phyloP scores from a whole-genome alignment of 108 stramenopile species.

The Mediolabrus comicus region DNA sequence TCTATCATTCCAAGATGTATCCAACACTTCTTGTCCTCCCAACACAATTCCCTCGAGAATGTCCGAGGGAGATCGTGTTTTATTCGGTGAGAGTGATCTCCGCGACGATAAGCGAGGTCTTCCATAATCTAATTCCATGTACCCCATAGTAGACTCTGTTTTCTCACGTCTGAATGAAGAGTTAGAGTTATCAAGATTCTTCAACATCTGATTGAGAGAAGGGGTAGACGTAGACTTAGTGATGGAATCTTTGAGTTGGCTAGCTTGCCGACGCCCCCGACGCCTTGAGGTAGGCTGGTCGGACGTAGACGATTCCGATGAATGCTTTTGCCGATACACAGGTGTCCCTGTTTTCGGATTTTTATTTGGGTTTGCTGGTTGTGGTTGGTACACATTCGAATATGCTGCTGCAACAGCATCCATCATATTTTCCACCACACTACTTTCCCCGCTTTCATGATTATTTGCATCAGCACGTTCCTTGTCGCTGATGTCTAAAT shows the following conservation, averaged over 20 bases:
- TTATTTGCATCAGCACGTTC: too few relatives aligned
- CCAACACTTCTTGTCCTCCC: not conserved
- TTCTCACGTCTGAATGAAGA: not conserved
- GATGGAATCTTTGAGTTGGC: not conserved
- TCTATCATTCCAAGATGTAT: not conserved
- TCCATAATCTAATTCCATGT: not conserved
- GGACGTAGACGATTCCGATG: not conserved
- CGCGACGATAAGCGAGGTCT: slow-evolving; percentile 9
- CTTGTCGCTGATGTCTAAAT: not conserved
- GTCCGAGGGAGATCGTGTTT: not conserved
- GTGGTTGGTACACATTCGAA: not conserved
- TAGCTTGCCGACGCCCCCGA: not conserved
- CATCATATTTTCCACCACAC: not conserved
- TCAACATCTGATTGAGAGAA: not conserved
- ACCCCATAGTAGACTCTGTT: not conserved
- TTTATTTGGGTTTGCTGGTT: too few relatives aligned
- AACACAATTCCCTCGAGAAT: not conserved
- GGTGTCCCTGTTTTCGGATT: not conserved
- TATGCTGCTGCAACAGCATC: not conserved
- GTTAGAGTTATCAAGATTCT: not conserved
- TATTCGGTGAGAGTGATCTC: slow-evolving; percentile 21
- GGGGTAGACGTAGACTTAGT: not conserved
- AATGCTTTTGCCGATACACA: not conserved
- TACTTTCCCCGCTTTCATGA: not conserved
- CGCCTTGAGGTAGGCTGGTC: not conserved